These are phyloP conservation scores for Irpex sp. DNA, from an alignment of 1,284 basidiomycete species.

Conservation along the genomic window DNA sequence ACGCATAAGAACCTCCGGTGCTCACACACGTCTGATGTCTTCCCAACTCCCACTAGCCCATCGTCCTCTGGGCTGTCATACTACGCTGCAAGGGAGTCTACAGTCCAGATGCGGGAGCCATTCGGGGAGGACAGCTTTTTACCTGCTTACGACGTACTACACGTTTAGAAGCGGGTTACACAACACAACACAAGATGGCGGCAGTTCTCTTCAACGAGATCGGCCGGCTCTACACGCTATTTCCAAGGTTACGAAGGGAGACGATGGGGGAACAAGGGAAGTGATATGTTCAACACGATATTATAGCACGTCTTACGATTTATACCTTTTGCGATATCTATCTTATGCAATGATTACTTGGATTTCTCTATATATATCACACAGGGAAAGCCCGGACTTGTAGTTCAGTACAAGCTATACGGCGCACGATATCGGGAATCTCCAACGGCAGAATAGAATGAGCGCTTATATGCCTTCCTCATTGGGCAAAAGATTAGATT, in stretches of 20 bases:
- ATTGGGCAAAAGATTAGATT: too few relatives aligned
- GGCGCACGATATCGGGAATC: neutral
- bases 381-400: too few relatives aligned
- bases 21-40: neutral
- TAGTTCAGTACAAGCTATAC: too few relatives aligned
- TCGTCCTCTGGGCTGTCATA: too few relatives aligned
- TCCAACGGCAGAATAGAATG: too few relatives aligned
- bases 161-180: too few relatives aligned
- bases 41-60: neutral
- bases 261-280: neutral
- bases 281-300: neutral
- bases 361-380: neutral
- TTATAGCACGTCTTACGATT: neutral
- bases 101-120: too few relatives aligned
- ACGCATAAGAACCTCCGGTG: neutral
- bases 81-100: too few relatives aligned
- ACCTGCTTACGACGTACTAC: too few relatives aligned
- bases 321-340: neutral
- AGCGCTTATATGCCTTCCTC: too few relatives aligned
- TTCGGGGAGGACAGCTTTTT: too few relatives aligned
- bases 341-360: neutral
- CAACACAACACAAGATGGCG: too few relatives aligned
- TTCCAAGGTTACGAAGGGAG: neutral
- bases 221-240: neutral
- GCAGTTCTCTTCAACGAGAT: neutral